Base-by-base conservation (phyloP, 225 moss, liverwort and hornwort genomes). In the Bryoerythrophyllum caledonicum region DNA sequence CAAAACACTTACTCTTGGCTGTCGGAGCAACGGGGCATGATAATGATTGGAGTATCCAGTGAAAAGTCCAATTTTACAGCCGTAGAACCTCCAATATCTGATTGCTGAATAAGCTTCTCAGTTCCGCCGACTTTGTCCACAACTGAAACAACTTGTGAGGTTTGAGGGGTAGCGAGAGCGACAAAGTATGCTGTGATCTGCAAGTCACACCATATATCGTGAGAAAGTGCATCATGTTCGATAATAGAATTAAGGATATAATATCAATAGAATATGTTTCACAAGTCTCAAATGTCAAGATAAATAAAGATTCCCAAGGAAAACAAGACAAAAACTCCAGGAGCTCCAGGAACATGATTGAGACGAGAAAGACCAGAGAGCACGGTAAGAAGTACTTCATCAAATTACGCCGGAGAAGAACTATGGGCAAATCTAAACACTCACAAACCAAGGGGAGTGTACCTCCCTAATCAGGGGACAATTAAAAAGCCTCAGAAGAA, bases 41-140 rank as follows among this genome's bases (percentile, higher is more conserved):
- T 97, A 55, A 97, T 97, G 71, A 91, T 90, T 20, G 96, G 96
- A 80, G 96, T 97, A 69, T 97, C 96, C 48, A 97, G 84, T 60
- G 94, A 94, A 62, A 97, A 82, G 79, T 97, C 85, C 75, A 97
- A 80, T 78, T 97, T 97, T 21, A 97, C 83, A 78, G 96, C 92
- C 55, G 96, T 86, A 46, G 87, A 71, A 79, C 94, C 96, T 74
- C 90, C 94, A 75, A 94, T 83, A 74, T 97, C 96, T 66, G 94
- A 94, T 58, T 97, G 87, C 65, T 94, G 94, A 62, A 94, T 91
- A 66, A 97, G 87, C 75, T 91, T 94, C 83, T 92, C 89, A 56
- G 82, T 91, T 64, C 94, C 94, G 77, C 94, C 92, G 41, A 85
- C 81, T 76, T 92, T 92, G 73, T 97, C 96, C 71, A 89, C 92